phyloP scores from a whole-genome alignment of 2,329 filamentous ascomycete species.

The Periconia macrospinosa region DNA sequence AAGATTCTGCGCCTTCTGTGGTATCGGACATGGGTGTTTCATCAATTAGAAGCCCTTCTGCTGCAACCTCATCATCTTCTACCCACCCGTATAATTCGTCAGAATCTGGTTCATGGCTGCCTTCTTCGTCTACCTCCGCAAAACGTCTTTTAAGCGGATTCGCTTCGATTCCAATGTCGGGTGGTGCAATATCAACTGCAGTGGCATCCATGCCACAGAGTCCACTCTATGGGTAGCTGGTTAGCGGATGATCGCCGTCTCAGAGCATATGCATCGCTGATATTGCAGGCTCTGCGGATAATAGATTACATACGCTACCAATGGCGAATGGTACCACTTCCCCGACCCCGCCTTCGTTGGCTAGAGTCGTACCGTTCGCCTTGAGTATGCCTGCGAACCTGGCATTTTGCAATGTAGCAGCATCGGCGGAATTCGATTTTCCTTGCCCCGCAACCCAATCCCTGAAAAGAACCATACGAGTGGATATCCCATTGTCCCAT shows the following conservation, averaged over 20 bases:
- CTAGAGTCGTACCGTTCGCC: constrained; percentile 43
- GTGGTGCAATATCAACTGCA: constrained; percentile 33
- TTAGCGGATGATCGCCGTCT: constrained; percentile 24
- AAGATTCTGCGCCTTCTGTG: constrained; percentile 15
- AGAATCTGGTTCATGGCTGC: constrained; percentile 61
- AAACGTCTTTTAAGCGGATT: constrained; percentile 61
- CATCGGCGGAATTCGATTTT: constrained; percentile 27
- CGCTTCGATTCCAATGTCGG: constrained; percentile 19
- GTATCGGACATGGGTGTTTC: constrained; percentile 22
- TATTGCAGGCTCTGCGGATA: constrained; percentile 28
- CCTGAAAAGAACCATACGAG: constrained; percentile 74
- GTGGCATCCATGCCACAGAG: constrained; percentile 34
- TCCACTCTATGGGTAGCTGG: constrained; percentile 27
- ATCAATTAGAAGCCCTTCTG: constrained; percentile 43
- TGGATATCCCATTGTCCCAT: constrained; percentile 79
- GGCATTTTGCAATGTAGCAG: constrained; percentile 28
- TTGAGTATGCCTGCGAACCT: constrained; percentile 51
- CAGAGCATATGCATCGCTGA: constrained; percentile 12
- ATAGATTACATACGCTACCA: constrained; percentile 47
- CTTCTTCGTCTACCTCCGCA: constrained; percentile 61
- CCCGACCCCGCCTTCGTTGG: constrained; percentile 47
- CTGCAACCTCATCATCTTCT: constrained; percentile 59
- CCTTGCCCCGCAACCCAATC: constrained; percentile 58
- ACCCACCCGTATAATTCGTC: constrained; percentile 76
- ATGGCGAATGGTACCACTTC: constrained; percentile 55